Base-by-base conservation (phyloP, 1,284 basidiomycete genomes). In the Ceratobasidium sp. region DNA sequence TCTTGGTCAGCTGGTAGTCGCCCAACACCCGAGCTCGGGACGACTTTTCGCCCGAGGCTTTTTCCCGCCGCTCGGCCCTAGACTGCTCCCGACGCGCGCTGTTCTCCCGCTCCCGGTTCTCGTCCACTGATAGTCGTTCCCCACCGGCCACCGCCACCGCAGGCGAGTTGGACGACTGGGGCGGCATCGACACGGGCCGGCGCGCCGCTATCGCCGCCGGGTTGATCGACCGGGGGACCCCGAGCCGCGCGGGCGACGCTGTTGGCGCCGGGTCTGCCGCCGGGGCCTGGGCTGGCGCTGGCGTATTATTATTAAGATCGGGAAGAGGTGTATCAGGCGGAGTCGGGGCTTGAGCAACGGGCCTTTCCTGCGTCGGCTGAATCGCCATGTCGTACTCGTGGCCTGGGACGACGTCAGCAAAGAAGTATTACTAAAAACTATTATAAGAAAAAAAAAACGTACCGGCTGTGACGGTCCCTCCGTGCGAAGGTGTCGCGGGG, bases 1-100 rank as follows among this genome's bases (percentile, higher is more conserved):
- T 99, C 89, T 99, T 99, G 82, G 95, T 95, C 80, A 99, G 90
- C 79, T 95, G 95, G 87, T 98, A 99, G 84, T 99, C 96, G 56
- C 97, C 97, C 15, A 99, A 88, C 81, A 92, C 89, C 79, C 71
- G 83, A 59, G 81, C 65, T 7, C 61, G 59, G 13, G n/a, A 56
- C 82, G 79, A 46, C 40, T 64, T 61, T 38, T 62, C 62, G 46
- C 61, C 65, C 56, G 26, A 71, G 17, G 50, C 50, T 50, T 69
- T 69, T 13, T 69, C 67, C 33, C 67, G 67, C 44, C 74, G 68
- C 50, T 57, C 66, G 44, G 56, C 23, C 33, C 33, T 33, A 4
- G 33, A 33, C 76, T 66, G 83, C 90, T 87, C 82, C 90, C 90
- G 57, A 89, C 69, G 70, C 61, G 66, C 54, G 66, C 71, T 83